Evolutionary conservation across 169 alveolate genomes (phyloP).

Genomic region (Cryptosporidium viatorum): DNA sequence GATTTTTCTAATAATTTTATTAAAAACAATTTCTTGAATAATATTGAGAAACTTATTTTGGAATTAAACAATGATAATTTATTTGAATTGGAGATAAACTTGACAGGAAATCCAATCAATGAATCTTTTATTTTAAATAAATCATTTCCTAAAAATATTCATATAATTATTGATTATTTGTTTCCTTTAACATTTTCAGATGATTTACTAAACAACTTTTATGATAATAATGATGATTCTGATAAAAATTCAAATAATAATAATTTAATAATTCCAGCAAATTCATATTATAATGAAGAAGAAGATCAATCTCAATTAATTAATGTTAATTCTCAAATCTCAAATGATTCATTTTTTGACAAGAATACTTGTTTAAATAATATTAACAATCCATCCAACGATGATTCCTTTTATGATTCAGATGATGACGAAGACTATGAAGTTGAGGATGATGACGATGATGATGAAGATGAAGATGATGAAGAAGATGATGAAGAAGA

Average conservation of each 20-base stretch:
- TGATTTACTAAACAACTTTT: not conserved
- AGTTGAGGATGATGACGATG: constrained; percentile 15
- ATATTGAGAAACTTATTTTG: not conserved
- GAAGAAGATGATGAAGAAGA: not conserved
- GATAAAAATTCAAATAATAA: not conserved
- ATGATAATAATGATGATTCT: not conserved
- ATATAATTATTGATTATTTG: constrained; percentile 4
- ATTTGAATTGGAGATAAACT: constrained; percentile 2
- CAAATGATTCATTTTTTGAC: constrained; percentile 25
- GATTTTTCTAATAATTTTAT: constrained; percentile 54
- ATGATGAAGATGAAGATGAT: not conserved
- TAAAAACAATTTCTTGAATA: not conserved
- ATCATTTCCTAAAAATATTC: constrained; percentile 7
- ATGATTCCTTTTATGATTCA: constrained; percentile 21
- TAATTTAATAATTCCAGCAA: too few relatives aligned
- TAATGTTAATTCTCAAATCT: not conserved
- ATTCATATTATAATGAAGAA: not conserved
- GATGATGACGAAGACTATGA: constrained; percentile 60
- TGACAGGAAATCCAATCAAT: constrained; percentile 52
- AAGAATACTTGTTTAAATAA: not conserved
- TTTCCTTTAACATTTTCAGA: constrained; percentile 12
- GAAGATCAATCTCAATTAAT: not conserved
- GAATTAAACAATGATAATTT: not conserved
- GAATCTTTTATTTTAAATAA: constrained; percentile 3
- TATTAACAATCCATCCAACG: not conserved